Evolutionary conservation across 495 filamentous ascomycete genomes (phyloP).

Genomic region (Penicillium canariense): DNA sequence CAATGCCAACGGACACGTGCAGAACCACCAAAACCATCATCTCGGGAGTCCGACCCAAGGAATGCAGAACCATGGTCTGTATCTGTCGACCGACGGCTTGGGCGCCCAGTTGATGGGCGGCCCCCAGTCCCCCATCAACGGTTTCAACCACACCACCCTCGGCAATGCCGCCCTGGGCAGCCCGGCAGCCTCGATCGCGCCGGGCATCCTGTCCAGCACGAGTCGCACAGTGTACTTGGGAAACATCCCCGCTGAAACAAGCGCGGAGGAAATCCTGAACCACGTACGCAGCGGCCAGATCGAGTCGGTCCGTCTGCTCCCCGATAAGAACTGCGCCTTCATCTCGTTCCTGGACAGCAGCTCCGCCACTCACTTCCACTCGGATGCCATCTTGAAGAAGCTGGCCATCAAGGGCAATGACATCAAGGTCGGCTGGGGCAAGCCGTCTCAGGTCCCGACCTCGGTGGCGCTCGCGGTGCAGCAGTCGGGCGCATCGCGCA

Average conservation of each 20-base stretch:
- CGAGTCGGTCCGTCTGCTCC: conserved; percentile 91
- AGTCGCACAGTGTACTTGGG: conserved; percentile 96
- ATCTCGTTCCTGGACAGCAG: conserved; percentile 97
- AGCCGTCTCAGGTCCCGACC: conserved; percentile 95
- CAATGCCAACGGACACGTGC: conserved; percentile 58
- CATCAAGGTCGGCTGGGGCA: conserved; percentile 99
- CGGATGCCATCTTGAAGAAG: conserved; percentile 98
- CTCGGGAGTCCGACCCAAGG: conserved; percentile 60
- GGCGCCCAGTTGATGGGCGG: conserved; percentile 71
- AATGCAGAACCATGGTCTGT: conserved; percentile 66
- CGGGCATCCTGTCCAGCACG: conserved; percentile 81
- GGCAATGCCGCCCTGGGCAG: conserved; percentile 56
- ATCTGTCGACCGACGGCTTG: conserved; percentile 73
- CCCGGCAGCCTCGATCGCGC: conserved; percentile 67
- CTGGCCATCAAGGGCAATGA: conserved; percentile 96
- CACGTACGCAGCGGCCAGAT: conserved; percentile 98
- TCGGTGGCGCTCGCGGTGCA: conserved; percentile 95
- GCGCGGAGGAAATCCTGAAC: conserved; percentile 94
- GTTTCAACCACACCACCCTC: conserved; percentile 54
- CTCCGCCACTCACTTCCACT: conserved; percentile 98
- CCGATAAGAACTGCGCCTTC: conserved; percentile 99
- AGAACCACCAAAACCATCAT: conserved; percentile 54
- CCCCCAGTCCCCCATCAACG: conserved; percentile 82
- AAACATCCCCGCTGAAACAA: conserved; percentile 97
- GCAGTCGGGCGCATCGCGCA: conserved; percentile 95